Percentiles rank a stretch among this genome's conserved stretches.
Conservation (phyloP, 768 basidiomycete genomes). For the Leccinum ochraceum region DNA sequence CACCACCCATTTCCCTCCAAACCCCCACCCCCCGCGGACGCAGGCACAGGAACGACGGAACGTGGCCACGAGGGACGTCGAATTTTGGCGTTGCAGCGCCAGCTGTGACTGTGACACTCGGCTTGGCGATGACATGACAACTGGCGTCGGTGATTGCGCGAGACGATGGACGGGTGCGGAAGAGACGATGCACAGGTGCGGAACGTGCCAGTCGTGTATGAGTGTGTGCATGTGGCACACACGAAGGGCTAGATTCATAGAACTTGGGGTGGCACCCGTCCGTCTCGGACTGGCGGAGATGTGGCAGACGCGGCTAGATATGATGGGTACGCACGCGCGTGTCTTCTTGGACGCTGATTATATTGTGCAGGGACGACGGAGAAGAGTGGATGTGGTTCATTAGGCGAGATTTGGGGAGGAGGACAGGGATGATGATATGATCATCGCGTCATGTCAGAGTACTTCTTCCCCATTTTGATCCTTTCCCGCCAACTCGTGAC, state of each 20-base stretch:
- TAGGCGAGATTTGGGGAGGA: neutral
- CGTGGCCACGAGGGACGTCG: neutral
- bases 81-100: neutral
- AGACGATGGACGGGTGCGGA: neutral
- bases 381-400: too few species aligned
- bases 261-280: neutral
- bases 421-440: neutral
- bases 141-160: neutral
- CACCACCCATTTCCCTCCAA: too few species aligned
- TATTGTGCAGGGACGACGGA: slow-evolving; percentile 4
- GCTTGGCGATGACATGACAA: neutral
- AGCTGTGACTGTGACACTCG: neutral
- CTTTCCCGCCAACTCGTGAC: neutral
- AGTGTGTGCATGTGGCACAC: neutral
- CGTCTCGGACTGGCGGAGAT: neutral
- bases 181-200: neutral
- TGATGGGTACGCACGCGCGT: neutral
- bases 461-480: neutral
- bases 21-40: neutral
- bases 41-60: neutral
- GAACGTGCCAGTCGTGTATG: neutral
- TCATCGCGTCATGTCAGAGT: neutral
- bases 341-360: neutral
- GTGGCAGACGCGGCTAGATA: neutral
- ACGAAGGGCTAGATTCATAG: neutral